Conservation (phyloP, 345 rosid genomes). For the Eucalyptus pauciflora region DNA sequence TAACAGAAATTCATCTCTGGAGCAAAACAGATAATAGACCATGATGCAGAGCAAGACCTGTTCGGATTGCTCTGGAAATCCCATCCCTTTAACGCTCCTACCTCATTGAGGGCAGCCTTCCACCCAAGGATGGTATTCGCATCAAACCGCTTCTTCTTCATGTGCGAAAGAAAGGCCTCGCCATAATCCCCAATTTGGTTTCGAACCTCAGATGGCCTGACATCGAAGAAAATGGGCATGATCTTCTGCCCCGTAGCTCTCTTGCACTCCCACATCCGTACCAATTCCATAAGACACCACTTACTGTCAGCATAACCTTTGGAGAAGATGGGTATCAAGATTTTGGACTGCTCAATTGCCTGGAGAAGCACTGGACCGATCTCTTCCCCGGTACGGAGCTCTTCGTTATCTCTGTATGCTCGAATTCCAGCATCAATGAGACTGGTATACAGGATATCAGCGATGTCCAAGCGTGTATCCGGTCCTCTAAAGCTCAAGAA, state of each 20-base stretch:
- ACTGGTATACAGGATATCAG: too few relatives aligned
- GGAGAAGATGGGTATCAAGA: neutral
- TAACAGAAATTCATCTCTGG: neutral
- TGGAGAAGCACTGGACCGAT: neutral
- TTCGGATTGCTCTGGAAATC: neutral
- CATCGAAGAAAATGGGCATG: neutral
- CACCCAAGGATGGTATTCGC: neutral
- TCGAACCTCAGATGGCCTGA: neutral
- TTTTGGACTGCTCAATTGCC: neutral
- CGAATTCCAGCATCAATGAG: neutral
- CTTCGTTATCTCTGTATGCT: neutral
- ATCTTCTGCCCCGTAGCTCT: neutral
- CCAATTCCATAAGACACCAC: neutral
- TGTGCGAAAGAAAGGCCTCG: neutral
- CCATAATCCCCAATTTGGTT: neutral
- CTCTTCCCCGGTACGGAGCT: neutral
- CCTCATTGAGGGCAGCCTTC: neutral
- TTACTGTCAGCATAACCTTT: neutral
- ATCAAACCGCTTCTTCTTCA: neutral
- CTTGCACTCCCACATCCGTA: neutral
- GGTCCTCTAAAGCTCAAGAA: too few relatives aligned
- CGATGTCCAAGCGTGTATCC: too few relatives aligned
- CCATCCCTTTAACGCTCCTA: neutral
- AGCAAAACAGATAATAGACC: neutral
- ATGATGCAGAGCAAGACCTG: neutral